These are phyloP conservation scores for Diutina catenulata DNA, from an alignment of 1,139 yeast species.

Conservation along the genomic window DNA sequence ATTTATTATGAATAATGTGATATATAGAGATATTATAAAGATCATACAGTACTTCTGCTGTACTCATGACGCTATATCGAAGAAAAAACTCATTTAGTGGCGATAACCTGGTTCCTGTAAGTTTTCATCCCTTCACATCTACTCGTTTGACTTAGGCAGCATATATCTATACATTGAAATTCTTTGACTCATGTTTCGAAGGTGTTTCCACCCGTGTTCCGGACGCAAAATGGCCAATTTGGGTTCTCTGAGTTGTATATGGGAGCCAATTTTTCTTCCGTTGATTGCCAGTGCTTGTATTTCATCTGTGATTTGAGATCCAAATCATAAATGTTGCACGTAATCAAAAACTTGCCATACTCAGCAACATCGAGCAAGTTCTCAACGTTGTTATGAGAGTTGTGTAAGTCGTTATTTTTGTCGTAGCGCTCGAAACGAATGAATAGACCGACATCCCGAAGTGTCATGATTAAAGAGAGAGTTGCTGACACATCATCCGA, in stretches of 20 bases:
- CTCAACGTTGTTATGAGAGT: slow-evolving; percentile 20
- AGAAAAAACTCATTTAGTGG: not conserved
- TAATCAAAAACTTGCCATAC: slow-evolving; percentile 19
- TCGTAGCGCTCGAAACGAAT: slow-evolving; percentile 28
- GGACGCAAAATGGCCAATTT: not conserved
- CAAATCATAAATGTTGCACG: slow-evolving; percentile 32
- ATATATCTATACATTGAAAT: too few relatives aligned
- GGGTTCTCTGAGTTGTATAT: not conserved
- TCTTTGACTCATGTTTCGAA: too few relatives aligned
- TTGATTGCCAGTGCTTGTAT: slow-evolving; percentile 26
- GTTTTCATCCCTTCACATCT: too few relatives aligned
- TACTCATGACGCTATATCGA: not conserved
- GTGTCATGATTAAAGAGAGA: slow-evolving; percentile 18
- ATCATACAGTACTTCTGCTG: not conserved
- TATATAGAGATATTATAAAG: not conserved
- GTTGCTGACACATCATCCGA: slow-evolving; percentile 32
- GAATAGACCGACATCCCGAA: slow-evolving; percentile 41
- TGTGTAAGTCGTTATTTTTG: slow-evolving; percentile 18
- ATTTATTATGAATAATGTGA: not conserved
- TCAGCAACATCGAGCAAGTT: slow-evolving; percentile 19
- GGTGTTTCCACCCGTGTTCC: not conserved
- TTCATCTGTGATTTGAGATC: slow-evolving; percentile 31
- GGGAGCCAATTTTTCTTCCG: not conserved
- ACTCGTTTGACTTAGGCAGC: too few relatives aligned
- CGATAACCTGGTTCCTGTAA: too few relatives aligned